Percentiles rank a stretch among this genome's conserved stretches.
Conservation (phyloP, 2,329 filamentous ascomycete species). For the Pseudopyricularia cyperi region DNA sequence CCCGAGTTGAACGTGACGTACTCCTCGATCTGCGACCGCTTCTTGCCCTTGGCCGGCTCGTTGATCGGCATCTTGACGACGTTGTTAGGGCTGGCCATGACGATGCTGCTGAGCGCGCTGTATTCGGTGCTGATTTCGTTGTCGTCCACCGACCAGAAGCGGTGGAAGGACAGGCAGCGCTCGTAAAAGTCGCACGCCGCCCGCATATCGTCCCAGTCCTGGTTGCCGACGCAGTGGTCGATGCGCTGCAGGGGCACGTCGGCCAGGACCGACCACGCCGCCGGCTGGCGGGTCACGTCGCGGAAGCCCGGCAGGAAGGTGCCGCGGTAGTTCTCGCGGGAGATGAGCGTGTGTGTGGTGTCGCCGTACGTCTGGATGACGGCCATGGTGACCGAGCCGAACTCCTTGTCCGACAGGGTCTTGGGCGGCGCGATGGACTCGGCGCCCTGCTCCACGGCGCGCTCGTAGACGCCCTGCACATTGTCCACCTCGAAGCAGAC, state of each 20-base stretch:
- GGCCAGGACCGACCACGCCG: conserved; percentile 37
- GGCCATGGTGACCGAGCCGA: conserved; percentile 58
- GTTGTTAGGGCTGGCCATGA: conserved; percentile 79
- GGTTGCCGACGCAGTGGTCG: conserved; percentile 96
- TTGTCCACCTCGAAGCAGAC: conserved; percentile 91
- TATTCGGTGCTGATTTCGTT: conserved; percentile 86
- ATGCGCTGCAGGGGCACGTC: conserved; percentile 57
- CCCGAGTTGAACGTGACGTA: conserved; percentile 84
- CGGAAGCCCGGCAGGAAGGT: conserved; percentile 76
- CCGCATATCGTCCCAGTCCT: conserved; percentile 84
- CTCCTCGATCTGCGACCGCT: conserved; percentile 89
- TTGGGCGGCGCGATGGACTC: conserved; percentile 45
- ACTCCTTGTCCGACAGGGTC: conserved; percentile 38
- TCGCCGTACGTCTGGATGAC: conserved; percentile 88
- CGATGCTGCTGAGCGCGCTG: conserved; percentile 75
- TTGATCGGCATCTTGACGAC: conserved; percentile 98
- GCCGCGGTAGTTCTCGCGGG: conserved; percentile 56
- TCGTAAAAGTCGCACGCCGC: conserved; percentile 65
- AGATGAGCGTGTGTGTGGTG: conserved; percentile 85
- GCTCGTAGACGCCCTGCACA: conserved; percentile 65
- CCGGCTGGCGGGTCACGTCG: conserved; percentile 24
- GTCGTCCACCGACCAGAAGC: conserved; percentile 96
- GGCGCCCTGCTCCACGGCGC: conserved; percentile 55
- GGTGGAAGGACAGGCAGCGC: conserved; percentile 79
- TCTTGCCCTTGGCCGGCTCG: conserved; percentile 82